A percentile compares a stretch with the other conserved stretches of the same genome.
These are phyloP conservation scores for Botrytis aclada DNA, from an alignment of 2,329 filamentous ascomycete species.

Conservation along the genomic window DNA sequence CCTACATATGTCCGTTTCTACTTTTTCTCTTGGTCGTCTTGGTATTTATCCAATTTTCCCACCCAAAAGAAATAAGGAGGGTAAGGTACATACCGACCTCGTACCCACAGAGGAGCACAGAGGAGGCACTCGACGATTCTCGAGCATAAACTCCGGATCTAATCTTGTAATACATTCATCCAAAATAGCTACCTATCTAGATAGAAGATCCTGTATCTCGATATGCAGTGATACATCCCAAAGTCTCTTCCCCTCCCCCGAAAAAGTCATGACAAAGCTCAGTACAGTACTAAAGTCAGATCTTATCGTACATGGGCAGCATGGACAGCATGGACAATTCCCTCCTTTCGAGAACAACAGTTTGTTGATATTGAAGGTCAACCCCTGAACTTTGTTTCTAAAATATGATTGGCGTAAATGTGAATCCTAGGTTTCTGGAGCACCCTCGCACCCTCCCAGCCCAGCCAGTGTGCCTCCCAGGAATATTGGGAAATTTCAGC, in stretches of 20 bases:
- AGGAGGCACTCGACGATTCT: not conserved
- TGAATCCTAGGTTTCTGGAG: constrained; percentile 1
- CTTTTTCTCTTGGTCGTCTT: not conserved
- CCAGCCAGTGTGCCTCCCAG: not conserved
- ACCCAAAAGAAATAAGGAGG: not conserved
- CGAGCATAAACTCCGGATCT: not conserved
- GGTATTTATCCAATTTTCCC: not conserved
- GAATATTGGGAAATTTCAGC: not conserved
- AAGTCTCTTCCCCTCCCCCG: not conserved
- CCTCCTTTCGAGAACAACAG: not conserved
- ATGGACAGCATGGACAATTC: not conserved
- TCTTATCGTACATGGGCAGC: too few species aligned
- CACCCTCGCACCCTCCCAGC: not conserved
- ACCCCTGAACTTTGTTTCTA: not conserved
- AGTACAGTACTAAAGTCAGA: not conserved
- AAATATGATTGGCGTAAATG: not conserved
- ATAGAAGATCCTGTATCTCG: not conserved
- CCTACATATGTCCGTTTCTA: not conserved
- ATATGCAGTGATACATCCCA: not conserved
- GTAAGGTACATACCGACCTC: not conserved
- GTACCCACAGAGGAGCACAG: not conserved
- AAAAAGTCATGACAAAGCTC: not conserved
- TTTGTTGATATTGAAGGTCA: constrained; percentile 9
- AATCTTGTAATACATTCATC: not conserved
- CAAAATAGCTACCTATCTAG: not conserved